These are phyloP conservation scores for Panicum virgatum DNA, from an alignment of 202 grass and related monocot genomes.

Conservation along the genomic window DNA sequence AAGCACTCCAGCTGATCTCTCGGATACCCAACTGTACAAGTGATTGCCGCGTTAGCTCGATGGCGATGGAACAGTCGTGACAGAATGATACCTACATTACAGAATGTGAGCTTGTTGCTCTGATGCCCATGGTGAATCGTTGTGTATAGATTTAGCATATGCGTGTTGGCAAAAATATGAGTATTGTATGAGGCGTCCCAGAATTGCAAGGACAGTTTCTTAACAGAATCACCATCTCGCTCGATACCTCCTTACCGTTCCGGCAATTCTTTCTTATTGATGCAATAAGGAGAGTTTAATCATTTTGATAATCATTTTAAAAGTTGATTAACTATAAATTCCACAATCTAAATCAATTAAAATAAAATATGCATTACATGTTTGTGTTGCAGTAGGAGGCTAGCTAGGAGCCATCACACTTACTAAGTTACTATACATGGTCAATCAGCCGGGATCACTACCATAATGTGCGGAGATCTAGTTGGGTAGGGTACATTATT, in stretches of 20 bases:
- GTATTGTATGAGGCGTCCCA: background rate
- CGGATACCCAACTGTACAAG: background rate
- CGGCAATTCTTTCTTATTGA: too few species aligned
- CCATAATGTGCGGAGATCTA: too few species aligned
- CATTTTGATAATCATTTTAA: too few species aligned
- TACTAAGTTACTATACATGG: too few species aligned
- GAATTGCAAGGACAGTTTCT: background rate
- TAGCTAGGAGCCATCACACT: too few species aligned
- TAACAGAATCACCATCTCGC: background rate
- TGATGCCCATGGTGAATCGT: conserved; percentile 27
- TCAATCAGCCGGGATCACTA: too few species aligned
- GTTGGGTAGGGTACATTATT: too few species aligned
- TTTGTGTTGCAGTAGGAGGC: too few species aligned
- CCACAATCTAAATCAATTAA: too few species aligned
- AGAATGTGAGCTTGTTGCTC: conserved; percentile 16
- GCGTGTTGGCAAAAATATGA: conserved; percentile 33
- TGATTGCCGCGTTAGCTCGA: background rate
- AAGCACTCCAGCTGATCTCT: conserved; percentile 52
- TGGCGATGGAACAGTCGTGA: conserved; percentile 1
- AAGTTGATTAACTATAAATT: too few species aligned
- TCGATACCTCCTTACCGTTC: background rate
- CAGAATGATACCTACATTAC: background rate
- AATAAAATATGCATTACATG: too few species aligned
- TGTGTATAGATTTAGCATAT: conserved; percentile 36
- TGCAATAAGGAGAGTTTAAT: too few species aligned